Evolutionary conservation across 139 green algal species (phyloP).

Genomic region (Haematococcus sp.): DNA sequence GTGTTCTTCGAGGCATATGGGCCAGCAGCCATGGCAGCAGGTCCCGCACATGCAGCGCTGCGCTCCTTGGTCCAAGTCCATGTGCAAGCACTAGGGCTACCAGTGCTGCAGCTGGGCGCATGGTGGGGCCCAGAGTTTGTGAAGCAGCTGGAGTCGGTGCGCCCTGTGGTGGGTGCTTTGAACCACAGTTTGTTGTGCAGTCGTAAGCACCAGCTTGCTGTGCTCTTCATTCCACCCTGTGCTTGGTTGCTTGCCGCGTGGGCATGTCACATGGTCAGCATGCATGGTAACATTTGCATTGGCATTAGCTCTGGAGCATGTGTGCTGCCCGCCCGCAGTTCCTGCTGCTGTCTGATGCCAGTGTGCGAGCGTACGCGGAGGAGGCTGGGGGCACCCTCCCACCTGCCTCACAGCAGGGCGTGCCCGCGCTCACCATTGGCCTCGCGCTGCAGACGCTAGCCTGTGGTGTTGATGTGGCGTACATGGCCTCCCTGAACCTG

Average conservation of each 20-base stretch:
- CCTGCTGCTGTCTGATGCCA: neutral
- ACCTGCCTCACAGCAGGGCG: neutral
- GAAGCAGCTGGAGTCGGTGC: neutral
- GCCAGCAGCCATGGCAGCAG: neutral
- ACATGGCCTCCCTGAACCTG: neutral
- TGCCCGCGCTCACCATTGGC: neutral
- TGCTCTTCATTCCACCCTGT: neutral
- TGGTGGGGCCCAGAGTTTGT: neutral
- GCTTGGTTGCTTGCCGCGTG: neutral
- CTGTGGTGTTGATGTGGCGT: neutral
- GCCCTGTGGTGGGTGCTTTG: neutral
- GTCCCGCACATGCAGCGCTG: neutral
- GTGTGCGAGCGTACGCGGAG: neutral
- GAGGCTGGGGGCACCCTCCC: neutral
- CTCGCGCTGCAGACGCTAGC: neutral
- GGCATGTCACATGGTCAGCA: neutral
- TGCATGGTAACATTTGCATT: too few relatives aligned
- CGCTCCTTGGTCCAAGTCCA: neutral
- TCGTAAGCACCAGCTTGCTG: neutral
- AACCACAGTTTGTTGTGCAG: neutral
- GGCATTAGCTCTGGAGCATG: too few relatives aligned
- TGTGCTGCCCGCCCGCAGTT: too few relatives aligned
- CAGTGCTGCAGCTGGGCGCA: neutral
- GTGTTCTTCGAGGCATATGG: constrained; percentile 1
- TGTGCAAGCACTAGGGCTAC: neutral